Base-by-base conservation (phyloP, 1,284 basidiomycete genomes). In the Sporisorium scitamineum region DNA sequence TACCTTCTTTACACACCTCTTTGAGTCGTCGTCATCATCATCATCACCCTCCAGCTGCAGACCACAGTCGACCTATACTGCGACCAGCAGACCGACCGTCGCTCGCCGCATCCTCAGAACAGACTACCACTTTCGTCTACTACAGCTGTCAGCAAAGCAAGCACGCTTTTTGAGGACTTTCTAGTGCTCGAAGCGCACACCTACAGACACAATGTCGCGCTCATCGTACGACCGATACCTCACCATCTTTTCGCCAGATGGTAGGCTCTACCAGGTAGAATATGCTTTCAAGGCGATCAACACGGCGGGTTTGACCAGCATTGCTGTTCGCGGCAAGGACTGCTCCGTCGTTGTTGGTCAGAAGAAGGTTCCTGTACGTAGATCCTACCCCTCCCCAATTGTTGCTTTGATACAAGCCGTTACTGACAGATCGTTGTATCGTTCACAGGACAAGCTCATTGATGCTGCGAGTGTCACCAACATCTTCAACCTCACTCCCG, bases 221-320 rank as follows among this genome's bases (percentile, higher is more conserved):
- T 81, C 79, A 56, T 80, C 77, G 51, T 85, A 84, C 72, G 84
- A 85, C 70, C 76, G 84, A 48, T 82, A 84, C 70, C 73, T 85
- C 58, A 85, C 84, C 61, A 80, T 85, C 77, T 85, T 85, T 61
- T 84, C 83, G 42, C 84, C 84, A 1, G 84, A 85, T 55, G 84
- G 84, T 2, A 63, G 83, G 24, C 77, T 85, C 20, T 85, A 84
- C 61, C 84, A 85, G 61, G 84, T 85, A 31, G 84, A 84, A 64
- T 99, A 99, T 89, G 97, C 97, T 22, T 99, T 99, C 91, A 99
- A 99, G 87, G 97, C 97, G 53, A 98, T 99, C 87, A 94, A 94
- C 70, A 93, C 94, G 57, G 95, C 95, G 3, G 96, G 95, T 1
- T 94, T 98, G 82, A 99, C 97, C 3, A 91, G 95, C 7, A 90